Evolutionary conservation across 192 early-diverging fungal genomes (phyloP).

Genomic region (Podila verticillata): DNA sequence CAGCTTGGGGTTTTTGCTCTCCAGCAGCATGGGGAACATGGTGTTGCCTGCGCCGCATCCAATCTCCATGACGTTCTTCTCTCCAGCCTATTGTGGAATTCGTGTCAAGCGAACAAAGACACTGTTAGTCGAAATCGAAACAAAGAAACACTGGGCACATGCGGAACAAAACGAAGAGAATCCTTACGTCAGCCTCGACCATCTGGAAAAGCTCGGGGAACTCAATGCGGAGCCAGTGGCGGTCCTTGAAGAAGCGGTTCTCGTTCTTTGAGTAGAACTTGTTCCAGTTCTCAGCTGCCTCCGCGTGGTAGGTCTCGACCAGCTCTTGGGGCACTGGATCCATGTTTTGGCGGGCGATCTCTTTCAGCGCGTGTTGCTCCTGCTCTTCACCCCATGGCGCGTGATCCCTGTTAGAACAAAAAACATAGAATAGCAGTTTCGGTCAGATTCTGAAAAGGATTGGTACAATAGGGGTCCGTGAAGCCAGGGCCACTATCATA

Average conservation of each 20-base stretch:
- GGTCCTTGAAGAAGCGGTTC: conserved; percentile 95
- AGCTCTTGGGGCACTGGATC: conserved; percentile 72
- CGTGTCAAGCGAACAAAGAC: not conserved
- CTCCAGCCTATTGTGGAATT: conserved; percentile 51
- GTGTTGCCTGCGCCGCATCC: conserved; percentile 98
- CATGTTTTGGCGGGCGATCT: conserved; percentile 77
- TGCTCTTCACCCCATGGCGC: conserved; percentile 91
- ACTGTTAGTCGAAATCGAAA: not conserved
- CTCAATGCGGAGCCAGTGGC: conserved; percentile 95
- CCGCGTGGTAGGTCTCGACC: conserved; percentile 54
- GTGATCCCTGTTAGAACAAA: conserved; percentile 79
- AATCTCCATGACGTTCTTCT: conserved; percentile 81
- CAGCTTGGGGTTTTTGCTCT: conserved; percentile 75
- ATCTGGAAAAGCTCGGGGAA: conserved; percentile 86
- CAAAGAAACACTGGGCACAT: not conserved
- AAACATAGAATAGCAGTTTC: not conserved
- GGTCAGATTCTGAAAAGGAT: no score
- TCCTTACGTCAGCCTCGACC: conserved; percentile 55
- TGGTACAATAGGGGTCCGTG: no score
- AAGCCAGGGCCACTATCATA: conserved; percentile 36
- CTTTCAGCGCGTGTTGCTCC: conserved; percentile 76
- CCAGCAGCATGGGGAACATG: conserved; percentile 88
- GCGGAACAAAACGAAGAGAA: not conserved
- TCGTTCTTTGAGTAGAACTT: conserved; percentile 86
- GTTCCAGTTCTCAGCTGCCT: conserved; percentile 75